Evolutionary conservation across 2,329 filamentous ascomycete genomes (phyloP), one percentile per base, ranked within the genome.

Genomic region (Monilinia aucupariae): DNA sequence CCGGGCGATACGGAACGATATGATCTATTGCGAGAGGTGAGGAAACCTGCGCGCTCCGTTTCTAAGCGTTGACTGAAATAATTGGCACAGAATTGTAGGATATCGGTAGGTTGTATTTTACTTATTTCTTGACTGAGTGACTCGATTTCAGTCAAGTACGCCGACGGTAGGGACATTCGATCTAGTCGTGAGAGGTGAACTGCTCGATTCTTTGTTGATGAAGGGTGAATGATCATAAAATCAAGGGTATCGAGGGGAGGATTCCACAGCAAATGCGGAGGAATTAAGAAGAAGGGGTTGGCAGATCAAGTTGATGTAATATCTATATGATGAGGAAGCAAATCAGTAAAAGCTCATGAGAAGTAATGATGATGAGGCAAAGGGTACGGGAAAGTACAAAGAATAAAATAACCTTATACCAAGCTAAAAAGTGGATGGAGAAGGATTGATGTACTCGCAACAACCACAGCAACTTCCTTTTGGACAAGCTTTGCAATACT

Each of bases 71-170:
- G 80, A 69, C 80, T 78, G 76, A 88, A 89, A 78, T 84, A 85
- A 76, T 88, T 85, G 76, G 84, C 82, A 78, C 85, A 88, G 79
- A 86, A 87, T 75, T 90, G 86, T 69, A 88, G 80, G 73, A 86
- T 80, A 78, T 90, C 86, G 74, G 78, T 71, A 59, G 86, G 85
- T 66, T 83, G 79, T 69, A 80, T 75, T 72, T 82, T 81, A 69
- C 80, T 77, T 69, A 88, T 76, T 75, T 87, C 80, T 76, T 80
- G 80, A 73, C 84, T 83, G 74, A 88, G 82, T 72, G 80, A 79
- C 75, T 85, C 79, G 76, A 87, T 84, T 75, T 86, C 83, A 76
- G 82, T 79, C 74, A 80, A 78, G 77, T 86, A 84, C 79, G 81
- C 76, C 74, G 77, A 71, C 71, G 81, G 80, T 71, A 81, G 79